Evolutionary conservation across 495 filamentous ascomycete species (phyloP), one percentile per base, ranked within the genome.

Genomic region (Xylaria bambusicola): DNA sequence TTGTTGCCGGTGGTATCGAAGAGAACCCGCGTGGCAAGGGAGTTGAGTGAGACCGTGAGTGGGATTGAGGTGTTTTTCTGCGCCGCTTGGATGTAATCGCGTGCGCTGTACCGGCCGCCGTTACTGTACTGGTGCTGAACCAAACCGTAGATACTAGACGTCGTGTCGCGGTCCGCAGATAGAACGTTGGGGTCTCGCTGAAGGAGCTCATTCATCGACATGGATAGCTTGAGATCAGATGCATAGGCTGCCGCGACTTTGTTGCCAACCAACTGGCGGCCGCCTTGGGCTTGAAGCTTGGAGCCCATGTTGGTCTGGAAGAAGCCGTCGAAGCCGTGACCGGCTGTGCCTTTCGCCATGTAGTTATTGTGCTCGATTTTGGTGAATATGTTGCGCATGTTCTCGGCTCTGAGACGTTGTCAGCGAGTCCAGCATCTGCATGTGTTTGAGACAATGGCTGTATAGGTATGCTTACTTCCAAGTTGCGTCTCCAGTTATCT

Each of bases 341-440:
- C 63, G 9, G 66, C 29, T 9, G 68, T 54, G 23, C 60, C 62
- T 6, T 62, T 58, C 17, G 70, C 27, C 15, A 65, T 56, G 62
- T 65, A 70, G 64, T 74, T 72, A 65, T 74, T 74, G 46, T 73
- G 65, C 27, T 74, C 72, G 42, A 74, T 70, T 36, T 64, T 65
- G 26, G 44, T 33, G 31, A 73, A 74, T 46, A 73, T 71, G 51
- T 67, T 67, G 52, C 62, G 65, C 68, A 73, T 74, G 52, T 74
- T 71, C 29, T 69, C 65, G 27, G 70, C 65, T 21, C 70, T 74
- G 3, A 31, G 3, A 20, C 8, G 23, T 24, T 44, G n/a, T 33
- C 41, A 46, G 13, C 13, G 10, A 46, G 42, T 56, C 35, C 0
- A 41, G 24, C 2, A 12, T 33, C 5, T 33, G 5, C 29, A 33